Base-by-base conservation (phyloP, 2,329 filamentous ascomycete genomes). In the Pseudogymnoascus sp. region DNA sequence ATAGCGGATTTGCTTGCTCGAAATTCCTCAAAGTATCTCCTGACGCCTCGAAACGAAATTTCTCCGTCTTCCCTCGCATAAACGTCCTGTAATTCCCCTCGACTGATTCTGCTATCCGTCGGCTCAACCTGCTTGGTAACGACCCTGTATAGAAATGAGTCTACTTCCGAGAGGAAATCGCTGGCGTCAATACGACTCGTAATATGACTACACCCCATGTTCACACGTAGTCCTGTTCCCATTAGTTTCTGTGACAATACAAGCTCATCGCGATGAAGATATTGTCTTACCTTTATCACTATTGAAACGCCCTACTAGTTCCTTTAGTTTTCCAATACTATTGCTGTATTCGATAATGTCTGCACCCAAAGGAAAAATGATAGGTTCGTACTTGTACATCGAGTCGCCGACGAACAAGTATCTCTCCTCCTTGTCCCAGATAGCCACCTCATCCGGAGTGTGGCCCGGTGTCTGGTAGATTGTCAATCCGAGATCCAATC, bases 391-490 rank as follows among this genome's bases (percentile, higher is more conserved):
- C 61, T 77, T 75, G 66, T 81, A 81, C 62, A 79, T 73, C 5
- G 75, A 77, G 61, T 82, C 79, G 5, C 79, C 79, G 4, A 80
- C 76, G 61, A 76, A 81, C 0, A 81, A 68, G 53, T 75, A 70
- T 35, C 76, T 73, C 65, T 80, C 78, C 1, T 73, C 68, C 8
- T 73, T 68, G 60, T 81, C 79, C 66, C 78, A 81, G 68, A 77
- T 76, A 1, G 78, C 77, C 1, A 81, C 65, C 12, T 75, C 73
- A 64, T 80, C 78, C 0, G 78, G 79, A 0, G 78, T 80, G 66
- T 81, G 78, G 12, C 79, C 79, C 2, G 78, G 78, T 0, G 77
- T 77, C 19, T 80, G 77, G 7, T 80, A 70, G 26, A 80, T 73
- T n/a, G 72, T 74, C 28, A 81, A 71, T 1, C 72, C 71, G 11